Conservation (phyloP, 768 basidiomycete species). For the Russula virescens region DNA sequence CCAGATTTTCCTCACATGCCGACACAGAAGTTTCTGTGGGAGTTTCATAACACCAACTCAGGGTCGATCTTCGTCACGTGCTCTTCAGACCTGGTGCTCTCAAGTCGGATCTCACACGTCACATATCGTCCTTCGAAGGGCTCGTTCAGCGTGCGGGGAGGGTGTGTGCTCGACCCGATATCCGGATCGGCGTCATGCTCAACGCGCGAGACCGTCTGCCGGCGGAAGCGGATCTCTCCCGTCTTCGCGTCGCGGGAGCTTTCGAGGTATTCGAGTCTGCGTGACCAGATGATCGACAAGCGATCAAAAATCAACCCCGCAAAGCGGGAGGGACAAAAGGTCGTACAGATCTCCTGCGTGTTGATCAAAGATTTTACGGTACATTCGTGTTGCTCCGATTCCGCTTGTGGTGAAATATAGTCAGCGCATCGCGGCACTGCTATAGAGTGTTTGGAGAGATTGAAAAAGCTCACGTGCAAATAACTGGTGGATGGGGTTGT, state of each 20-base stretch:
- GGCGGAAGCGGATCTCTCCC: slow-evolving; percentile 18
- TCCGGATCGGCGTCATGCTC: not conserved
- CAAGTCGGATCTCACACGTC: slow-evolving; percentile 8
- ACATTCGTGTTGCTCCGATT: slow-evolving; percentile 20
- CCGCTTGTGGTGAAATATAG: not conserved
- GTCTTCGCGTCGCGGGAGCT: slow-evolving; percentile 11
- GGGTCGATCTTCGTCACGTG: slow-evolving; percentile 6
- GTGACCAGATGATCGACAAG: no score
- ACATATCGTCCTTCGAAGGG: slow-evolving; percentile 1
- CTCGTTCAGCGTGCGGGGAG: not conserved
- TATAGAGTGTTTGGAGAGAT: no score
- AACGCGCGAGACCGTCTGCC: slow-evolving; percentile 4
- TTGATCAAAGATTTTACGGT: slow-evolving; percentile 11
- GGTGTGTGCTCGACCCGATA: no score
- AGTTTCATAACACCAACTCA: slow-evolving; percentile 8
- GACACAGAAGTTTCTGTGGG: not conserved
- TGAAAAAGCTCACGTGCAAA: slow-evolving; percentile 9
- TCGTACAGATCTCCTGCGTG: slow-evolving; percentile 11
- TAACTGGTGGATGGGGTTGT: not conserved
- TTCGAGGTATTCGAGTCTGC: slow-evolving; percentile 19
- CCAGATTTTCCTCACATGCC: not conserved
- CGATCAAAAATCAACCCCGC: not conserved
- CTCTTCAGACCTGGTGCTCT: not conserved
- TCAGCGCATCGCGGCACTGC: not conserved
- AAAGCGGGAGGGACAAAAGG: not conserved